Evolutionary conservation across 768 basidiomycete species (phyloP).

Genomic region (Mycena filopes): DNA sequence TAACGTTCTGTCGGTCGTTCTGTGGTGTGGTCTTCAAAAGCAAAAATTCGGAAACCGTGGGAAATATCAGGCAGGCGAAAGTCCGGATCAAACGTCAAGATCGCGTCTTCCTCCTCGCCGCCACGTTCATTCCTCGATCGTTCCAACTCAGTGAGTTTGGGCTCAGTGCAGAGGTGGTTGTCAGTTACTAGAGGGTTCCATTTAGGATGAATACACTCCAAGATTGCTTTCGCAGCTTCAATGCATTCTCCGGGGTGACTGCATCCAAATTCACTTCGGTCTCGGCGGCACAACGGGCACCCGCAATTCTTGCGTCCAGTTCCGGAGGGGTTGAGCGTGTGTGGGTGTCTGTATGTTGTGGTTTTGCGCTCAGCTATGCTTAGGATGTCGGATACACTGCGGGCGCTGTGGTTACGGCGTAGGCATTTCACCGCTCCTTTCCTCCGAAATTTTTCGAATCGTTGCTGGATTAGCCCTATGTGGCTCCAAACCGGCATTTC

Average conservation of each 20-base stretch:
- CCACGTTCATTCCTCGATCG: not conserved
- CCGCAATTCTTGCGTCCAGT: too few species aligned
- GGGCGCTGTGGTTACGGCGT: too few species aligned
- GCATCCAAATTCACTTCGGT: conserved; percentile 1
- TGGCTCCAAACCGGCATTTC: not conserved
- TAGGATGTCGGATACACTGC: too few species aligned
- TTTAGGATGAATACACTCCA: not conserved
- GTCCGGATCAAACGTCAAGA: conserved; percentile 9
- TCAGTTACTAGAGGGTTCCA: not conserved
- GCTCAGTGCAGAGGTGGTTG: not conserved
- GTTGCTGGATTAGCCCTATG: not conserved
- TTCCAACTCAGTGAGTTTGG: not conserved
- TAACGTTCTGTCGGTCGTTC: too few species aligned
- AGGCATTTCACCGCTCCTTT: not conserved
- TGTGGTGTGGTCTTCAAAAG: too few species aligned
- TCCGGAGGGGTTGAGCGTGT: too few species aligned
- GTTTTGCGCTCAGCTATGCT: too few species aligned
- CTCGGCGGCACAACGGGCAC: not conserved
- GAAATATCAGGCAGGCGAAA: too few species aligned
- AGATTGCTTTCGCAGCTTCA: not conserved
- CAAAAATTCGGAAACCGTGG: too few species aligned
- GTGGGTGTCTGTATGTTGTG: too few species aligned
- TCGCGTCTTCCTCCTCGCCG: not conserved
- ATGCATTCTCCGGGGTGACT: not conserved
- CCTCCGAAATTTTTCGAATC: not conserved